These are phyloP conservation scores for Flaveria bidentis DNA, from an alignment of 129 eudicot species.

Conservation along the genomic window DNA sequence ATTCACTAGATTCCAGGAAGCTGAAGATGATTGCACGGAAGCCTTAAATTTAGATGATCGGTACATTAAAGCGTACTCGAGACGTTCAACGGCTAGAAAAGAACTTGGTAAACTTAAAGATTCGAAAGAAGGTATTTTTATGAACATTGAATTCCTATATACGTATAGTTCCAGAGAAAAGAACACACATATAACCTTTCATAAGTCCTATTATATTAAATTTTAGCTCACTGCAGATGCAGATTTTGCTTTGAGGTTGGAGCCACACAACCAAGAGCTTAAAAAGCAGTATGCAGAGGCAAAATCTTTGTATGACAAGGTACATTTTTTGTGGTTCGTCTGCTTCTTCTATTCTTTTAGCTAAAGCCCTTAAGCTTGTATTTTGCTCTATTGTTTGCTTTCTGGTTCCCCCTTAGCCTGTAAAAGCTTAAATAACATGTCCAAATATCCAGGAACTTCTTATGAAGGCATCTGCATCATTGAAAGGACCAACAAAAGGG, in stretches of 20 bases:
- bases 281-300: constrained; percentile 79
- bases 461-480: constrained; percentile 62
- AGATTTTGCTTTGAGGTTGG: constrained; percentile 89
- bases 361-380: background rate
- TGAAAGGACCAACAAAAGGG: constrained; percentile 40
- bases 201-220: constrained; percentile 4
- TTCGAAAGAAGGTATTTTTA: constrained; percentile 69
- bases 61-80: constrained; percentile 94
- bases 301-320: constrained; percentile 82
- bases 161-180: background rate
- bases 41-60: constrained; percentile 94
- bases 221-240: constrained; percentile 57
- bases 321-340: constrained; percentile 20
- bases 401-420: background rate
- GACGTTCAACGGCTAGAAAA: constrained; percentile 94
- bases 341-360: background rate
- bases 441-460: constrained; percentile 56
- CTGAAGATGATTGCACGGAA: constrained; percentile 93
- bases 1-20: constrained; percentile 78
- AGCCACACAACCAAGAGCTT: constrained; percentile 89
- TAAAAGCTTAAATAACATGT: constrained; percentile 6
- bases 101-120: constrained; percentile 90
- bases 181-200: constrained; percentile 4
- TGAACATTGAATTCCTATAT: constrained; percentile 3
- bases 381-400: background rate